These are phyloP conservation scores for Nectriaceae sp. DNA, from an alignment of 2,329 filamentous ascomycete species.

Conservation along the genomic window DNA sequence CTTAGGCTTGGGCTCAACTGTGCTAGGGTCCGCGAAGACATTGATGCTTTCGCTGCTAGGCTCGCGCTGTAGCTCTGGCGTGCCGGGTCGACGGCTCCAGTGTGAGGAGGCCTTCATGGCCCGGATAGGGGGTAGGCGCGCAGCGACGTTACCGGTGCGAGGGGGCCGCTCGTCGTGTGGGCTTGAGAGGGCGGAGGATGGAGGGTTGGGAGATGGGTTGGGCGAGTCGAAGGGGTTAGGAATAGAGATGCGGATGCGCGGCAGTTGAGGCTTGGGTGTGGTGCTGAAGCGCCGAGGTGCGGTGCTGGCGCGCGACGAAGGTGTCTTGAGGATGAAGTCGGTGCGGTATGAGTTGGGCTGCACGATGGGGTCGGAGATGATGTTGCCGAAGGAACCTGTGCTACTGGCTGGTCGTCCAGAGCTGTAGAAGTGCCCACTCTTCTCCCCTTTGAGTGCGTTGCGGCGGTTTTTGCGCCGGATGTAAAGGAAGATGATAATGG, in stretches of 20 bases:
- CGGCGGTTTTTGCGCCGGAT: slow-evolving; percentile 35
- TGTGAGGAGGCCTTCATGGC: slow-evolving; percentile 37
- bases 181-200: slow-evolving; percentile 22
- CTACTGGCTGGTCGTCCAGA: slow-evolving; percentile 21
- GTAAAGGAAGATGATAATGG: slow-evolving; percentile 43
- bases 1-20: slow-evolving; percentile 31
- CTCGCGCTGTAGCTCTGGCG: slow-evolving; percentile 41
- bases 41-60: slow-evolving; percentile 53
- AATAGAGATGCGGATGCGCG: slow-evolving; percentile 33
- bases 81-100: slow-evolving; percentile 27
- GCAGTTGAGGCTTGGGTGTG: slow-evolving; percentile 7
- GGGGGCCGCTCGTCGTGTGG: slow-evolving; percentile 26
- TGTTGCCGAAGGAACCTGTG: slow-evolving; percentile 37
- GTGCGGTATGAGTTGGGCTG: slow-evolving; percentile 45
- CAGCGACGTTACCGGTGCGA: slow-evolving; percentile 29
- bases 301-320: slow-evolving; percentile 16
- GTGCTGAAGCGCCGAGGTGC: slow-evolving; percentile 11
- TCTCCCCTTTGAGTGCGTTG: slow-evolving; percentile 17
- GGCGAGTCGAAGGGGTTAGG: slow-evolving; percentile 40
- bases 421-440: slow-evolving; percentile 19
- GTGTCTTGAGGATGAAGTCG: slow-evolving; percentile 53
- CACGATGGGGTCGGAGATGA: slow-evolving; percentile 60
- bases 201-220: slow-evolving; percentile 24
- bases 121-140: slow-evolving; percentile 39
- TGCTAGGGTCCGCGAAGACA: slow-evolving; percentile 52